phyloP scores from a whole-genome alignment of 768 basidiomycete species.

The Mycena chlorophos region DNA sequence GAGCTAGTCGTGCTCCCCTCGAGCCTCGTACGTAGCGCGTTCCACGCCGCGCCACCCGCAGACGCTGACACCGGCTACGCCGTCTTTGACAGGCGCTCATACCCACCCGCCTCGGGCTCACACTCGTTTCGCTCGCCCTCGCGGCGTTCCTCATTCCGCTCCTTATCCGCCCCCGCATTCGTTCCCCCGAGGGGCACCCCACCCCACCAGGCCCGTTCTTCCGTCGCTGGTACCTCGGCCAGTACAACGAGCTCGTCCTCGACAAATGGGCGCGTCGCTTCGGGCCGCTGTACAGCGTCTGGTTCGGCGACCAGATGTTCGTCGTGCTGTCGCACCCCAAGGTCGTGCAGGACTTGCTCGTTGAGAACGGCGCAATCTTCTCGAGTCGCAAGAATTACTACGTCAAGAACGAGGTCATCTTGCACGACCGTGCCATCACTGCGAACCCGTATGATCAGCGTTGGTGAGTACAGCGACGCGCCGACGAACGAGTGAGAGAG shows the following conservation, averaged over 20 bases:
- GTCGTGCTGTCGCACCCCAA: slow-evolving; percentile 27
- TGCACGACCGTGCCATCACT: slow-evolving; percentile 27
- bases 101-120: neutral
- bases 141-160: neutral
- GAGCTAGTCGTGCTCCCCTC: neutral
- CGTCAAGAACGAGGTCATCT: slow-evolving; percentile 29
- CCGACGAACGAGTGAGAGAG: neutral
- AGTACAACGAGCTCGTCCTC: slow-evolving; percentile 1
- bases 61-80: neutral
- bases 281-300: slow-evolving; percentile 25
- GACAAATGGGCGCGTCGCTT: slow-evolving; percentile 4
- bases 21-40: neutral
- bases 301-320: slow-evolving; percentile 29
- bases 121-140: neutral
- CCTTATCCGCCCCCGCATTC: neutral
- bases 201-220: slow-evolving; percentile 4
- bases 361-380: slow-evolving; percentile 27
- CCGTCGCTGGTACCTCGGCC: neutral
- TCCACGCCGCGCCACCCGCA: neutral
- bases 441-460: slow-evolving; percentile 26
- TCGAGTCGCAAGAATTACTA: slow-evolving; percentile 28
- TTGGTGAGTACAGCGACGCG: slow-evolving; percentile 18
- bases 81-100: neutral
- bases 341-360: slow-evolving; percentile 27
- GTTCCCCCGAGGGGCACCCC: neutral